A percentile compares a stretch with the other conserved stretches of the same genome.
phyloP scores from a whole-genome alignment of 371 early-diverging fungal genomes.

The Mucor lusitanicus region DNA sequence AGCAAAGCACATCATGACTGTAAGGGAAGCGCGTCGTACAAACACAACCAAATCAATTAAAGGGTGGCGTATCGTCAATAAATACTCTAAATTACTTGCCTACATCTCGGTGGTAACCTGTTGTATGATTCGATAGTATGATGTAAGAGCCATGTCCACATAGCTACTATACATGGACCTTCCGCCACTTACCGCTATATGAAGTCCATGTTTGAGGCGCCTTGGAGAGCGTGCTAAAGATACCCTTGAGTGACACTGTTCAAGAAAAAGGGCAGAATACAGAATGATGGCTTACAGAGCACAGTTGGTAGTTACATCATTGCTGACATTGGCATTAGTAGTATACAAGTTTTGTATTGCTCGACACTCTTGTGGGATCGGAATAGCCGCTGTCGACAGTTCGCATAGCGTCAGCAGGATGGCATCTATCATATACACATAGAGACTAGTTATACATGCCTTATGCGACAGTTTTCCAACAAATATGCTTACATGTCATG shows the following conservation, averaged over 20 bases:
- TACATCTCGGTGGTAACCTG: conserved; percentile 30
- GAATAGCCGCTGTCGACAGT: conserved; percentile 6
- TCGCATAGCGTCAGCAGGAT: conserved; percentile 23
- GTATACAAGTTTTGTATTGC: neutral
- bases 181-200: conserved; percentile 21
- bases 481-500: conserved; percentile 23
- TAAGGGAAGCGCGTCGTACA: neutral
- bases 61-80: neutral
- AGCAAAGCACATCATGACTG: conserved; percentile 29
- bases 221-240: conserved; percentile 14
- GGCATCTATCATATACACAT: too few relatives aligned
- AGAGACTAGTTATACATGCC: too few relatives aligned
- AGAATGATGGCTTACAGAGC: conserved; percentile 7
- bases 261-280: neutral
- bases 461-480: too few relatives aligned
- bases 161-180: too few relatives aligned
- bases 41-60: neutral
- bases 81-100: conserved; percentile 7
- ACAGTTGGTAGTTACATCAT: neutral
- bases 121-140: neutral
- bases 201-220: conserved; percentile 27
- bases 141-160: neutral
- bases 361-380: conserved; percentile 9
- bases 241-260: neutral
- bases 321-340: neutral